Evolutionary conservation across 2,329 filamentous ascomycete species (phyloP).

Genomic region (Cladosporium sp.): DNA sequence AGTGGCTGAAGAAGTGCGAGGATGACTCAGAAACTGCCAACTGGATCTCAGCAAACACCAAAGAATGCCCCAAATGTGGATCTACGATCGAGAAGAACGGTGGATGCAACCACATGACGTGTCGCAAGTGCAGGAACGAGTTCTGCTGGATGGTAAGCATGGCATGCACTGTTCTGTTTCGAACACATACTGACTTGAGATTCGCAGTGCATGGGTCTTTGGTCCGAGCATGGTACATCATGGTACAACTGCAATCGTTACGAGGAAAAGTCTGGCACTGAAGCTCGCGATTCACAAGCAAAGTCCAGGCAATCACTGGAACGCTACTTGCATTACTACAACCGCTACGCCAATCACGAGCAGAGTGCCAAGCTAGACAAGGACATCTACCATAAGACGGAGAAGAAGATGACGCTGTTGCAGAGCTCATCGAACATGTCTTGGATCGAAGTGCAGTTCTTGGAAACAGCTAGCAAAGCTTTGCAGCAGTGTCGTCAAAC

Average conservation of each 20-base stretch:
- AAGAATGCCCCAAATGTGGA: slow-evolving; percentile 92
- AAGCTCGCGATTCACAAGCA: slow-evolving; percentile 87
- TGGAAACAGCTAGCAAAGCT: slow-evolving; percentile 87
- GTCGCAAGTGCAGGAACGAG: slow-evolving; percentile 89
- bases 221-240: slow-evolving; percentile 97
- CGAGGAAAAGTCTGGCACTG: slow-evolving; percentile 89
- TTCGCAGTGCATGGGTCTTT: slow-evolving; percentile 78
- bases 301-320: slow-evolving; percentile 86
- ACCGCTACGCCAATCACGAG: slow-evolving; percentile 97
- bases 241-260: slow-evolving; percentile 99
- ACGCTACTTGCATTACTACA: slow-evolving; percentile 98
- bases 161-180: background rate
- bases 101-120: slow-evolving; percentile 97
- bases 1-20: slow-evolving; percentile 96
- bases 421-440: slow-evolving; percentile 93
- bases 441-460: slow-evolving; percentile 98
- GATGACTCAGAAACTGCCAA: slow-evolving; percentile 98
- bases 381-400: slow-evolving; percentile 91
- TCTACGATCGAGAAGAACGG: slow-evolving; percentile 99
- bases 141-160: slow-evolving; percentile 83
- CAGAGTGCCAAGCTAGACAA: slow-evolving; percentile 95
- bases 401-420: slow-evolving; percentile 97
- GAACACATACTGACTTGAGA: background rate
- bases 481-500: slow-evolving; percentile 97
- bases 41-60: slow-evolving; percentile 98